Evolutionary conservation across 2,329 filamentous ascomycete genomes (phyloP), one percentile per base, ranked within the genome.

Genomic region (Colletotrichum tabaci): DNA sequence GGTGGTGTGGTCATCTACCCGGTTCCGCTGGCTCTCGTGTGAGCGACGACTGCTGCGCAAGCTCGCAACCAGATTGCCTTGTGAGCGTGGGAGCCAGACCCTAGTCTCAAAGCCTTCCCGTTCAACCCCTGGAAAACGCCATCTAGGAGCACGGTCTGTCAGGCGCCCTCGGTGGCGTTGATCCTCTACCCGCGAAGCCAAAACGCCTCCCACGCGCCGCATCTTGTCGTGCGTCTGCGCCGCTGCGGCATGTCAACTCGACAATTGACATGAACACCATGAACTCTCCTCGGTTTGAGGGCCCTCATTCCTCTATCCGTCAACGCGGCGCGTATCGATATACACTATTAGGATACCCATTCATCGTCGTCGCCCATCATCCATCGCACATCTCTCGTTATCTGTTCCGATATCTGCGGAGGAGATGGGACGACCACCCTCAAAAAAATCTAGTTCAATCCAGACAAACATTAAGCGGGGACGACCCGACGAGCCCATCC

Each of bases 171-270:
- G 18, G 70, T 71, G 71, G 71, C 71, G 71, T 46, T 73, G 56
- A 56, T 58, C 60, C 67, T 71, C 61, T 38, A 62, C 68, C 66
- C 53, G 50, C 55, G 47, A 61, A 71, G 56, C 69, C 68, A 61
- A 72, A 69, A 67, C 68, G 68, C 72, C 69, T 67, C 66, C 57
- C 61, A 55, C 58, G 26, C 66, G 73, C 73, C 73, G 73, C 73
- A 74, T 73, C 71, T 74, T 74, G 71, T 73, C 71, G 23, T 73
- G 68, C 72, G 42, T 60, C 70, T 65, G 26, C 23, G 55, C 64
- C 35, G 50, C 70, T 65, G 26, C 30, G 55, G 67, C 42, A 57
- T 67, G 67, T 53, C 26, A 67, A 50, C 61, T 58, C 12, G 38
- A 40, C 47, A 3, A 40, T 30, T 5, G 35, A 46, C 40, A 23